Conservation (phyloP, 1,284 basidiomycete species). For the Sanghuangporus weigelae region DNA sequence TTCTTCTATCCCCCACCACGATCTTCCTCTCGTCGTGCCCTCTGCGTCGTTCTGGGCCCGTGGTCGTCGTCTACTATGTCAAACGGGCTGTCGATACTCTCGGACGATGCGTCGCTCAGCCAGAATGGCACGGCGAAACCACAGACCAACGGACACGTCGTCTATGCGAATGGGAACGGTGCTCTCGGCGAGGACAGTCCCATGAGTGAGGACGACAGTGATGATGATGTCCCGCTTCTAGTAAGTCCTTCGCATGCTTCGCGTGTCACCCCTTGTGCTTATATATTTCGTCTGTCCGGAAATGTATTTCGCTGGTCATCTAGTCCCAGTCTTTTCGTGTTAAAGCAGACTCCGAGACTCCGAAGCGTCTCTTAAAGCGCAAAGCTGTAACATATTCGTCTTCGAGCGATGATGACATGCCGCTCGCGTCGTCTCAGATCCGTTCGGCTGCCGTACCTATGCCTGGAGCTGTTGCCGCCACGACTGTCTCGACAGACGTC, state of each 20-base stretch:
- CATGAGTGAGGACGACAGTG: constrained; percentile 57
- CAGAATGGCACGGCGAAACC: neutral
- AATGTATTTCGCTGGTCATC: constrained; percentile 33
- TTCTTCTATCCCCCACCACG: constrained; percentile 21
- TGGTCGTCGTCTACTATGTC: constrained; percentile 32
- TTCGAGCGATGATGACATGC: constrained; percentile 66
- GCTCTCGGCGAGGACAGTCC: constrained; percentile 36
- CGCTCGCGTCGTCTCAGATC: constrained; percentile 50
- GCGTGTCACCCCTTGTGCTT: neutral
- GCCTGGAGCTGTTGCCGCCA: constrained; percentile 37
- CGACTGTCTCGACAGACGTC: constrained; percentile 28
- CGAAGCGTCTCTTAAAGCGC: constrained; percentile 49
- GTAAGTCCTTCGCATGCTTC: constrained; percentile 36
- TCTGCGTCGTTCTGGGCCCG: neutral
- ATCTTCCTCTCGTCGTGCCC: constrained; percentile 14
- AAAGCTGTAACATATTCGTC: constrained; percentile 47
- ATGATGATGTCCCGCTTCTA: constrained; percentile 58
- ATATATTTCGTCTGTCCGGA: constrained; percentile 16
- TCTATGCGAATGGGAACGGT: constrained; percentile 13
- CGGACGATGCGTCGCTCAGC: constrained; percentile 47
- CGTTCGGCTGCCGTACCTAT: constrained; percentile 37
- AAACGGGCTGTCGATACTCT: constrained; percentile 43
- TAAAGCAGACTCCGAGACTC: constrained; percentile 42
- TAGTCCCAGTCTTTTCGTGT: constrained; percentile 36
- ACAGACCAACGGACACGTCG: constrained; percentile 17